Evolutionary conservation across 495 filamentous ascomycete genomes (phyloP).

Genomic region (Staphylotrichum longicolle): DNA sequence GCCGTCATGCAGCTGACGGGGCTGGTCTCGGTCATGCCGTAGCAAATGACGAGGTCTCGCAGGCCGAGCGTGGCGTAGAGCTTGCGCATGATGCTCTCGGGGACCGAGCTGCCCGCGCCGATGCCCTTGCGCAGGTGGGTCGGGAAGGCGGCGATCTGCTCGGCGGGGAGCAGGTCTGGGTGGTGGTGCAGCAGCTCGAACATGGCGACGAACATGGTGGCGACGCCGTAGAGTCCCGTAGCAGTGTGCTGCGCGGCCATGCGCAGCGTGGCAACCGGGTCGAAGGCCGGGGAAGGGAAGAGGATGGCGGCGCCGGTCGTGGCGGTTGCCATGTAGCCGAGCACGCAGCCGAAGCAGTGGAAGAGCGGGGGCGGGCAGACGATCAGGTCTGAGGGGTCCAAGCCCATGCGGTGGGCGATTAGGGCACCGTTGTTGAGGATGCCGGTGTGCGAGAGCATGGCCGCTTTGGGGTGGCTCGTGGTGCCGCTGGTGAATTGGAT

Average conservation of each 20-base stretch:
- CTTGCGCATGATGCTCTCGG: slow-evolving; percentile 77
- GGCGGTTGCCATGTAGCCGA: slow-evolving; percentile 92
- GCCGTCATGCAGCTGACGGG: slow-evolving; percentile 92
- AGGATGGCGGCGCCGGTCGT: slow-evolving; percentile 83
- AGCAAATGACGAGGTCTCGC: slow-evolving; percentile 87
- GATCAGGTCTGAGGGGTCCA: slow-evolving; percentile 60
- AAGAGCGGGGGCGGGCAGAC: slow-evolving; percentile 71
- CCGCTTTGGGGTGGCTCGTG: slow-evolving; percentile 85
- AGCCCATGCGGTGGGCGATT: slow-evolving; percentile 65
- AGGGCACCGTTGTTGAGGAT: slow-evolving; percentile 82
- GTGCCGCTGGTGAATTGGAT: slow-evolving; percentile 98
- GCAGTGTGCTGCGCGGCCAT: slow-evolving; percentile 72
- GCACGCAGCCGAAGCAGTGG: slow-evolving; percentile 83
- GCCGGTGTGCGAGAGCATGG: slow-evolving; percentile 76
- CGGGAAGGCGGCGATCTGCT: slow-evolving; percentile 54
- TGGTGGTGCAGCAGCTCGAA: slow-evolving; percentile 65
- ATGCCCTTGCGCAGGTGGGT: slow-evolving; percentile 80
- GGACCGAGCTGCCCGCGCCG: slow-evolving; percentile 83
- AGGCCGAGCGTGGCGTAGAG: slow-evolving; percentile 75
- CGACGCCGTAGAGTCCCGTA: slow-evolving; percentile 88
- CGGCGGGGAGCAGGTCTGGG: slow-evolving; percentile 31
- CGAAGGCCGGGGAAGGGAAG: slow-evolving; percentile 84
- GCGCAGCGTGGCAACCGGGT: slow-evolving; percentile 66
- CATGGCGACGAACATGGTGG: slow-evolving; percentile 94
- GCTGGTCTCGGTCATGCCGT: slow-evolving; percentile 97